A percentile compares a stretch with the other conserved stretches of the same genome.
Evolutionary conservation across 1,284 basidiomycete species (phyloP).

Genomic region (Xerocomus amazonicus): DNA sequence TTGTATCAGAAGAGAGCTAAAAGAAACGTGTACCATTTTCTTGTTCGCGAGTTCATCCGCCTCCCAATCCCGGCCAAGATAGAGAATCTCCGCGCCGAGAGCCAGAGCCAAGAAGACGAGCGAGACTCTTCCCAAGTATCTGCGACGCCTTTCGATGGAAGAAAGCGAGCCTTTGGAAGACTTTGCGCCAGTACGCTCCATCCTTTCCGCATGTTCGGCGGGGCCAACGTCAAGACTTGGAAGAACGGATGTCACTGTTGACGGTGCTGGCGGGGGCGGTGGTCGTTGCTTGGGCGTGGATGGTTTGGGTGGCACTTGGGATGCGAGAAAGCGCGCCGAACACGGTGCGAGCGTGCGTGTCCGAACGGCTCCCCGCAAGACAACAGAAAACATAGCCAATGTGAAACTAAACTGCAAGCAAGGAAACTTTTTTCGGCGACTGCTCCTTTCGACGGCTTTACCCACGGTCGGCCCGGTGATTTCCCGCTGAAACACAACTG

Average conservation of each 20-base stretch:
- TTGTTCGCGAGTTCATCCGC: conserved; percentile 49
- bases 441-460: no score
- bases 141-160: conserved; percentile 66
- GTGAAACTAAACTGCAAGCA: no score
- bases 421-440: no score
- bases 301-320: conserved; percentile 16
- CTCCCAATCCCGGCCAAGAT: conserved; percentile 63
- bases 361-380: conserved; percentile 10
- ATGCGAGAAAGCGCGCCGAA: conserved; percentile 25
- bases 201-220: conserved; percentile 30
- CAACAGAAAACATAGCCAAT: no score
- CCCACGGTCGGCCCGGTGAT: no score
- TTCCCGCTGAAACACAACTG: no score
- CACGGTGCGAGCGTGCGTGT: conserved; percentile 14
- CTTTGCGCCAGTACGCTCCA: conserved; percentile 59
- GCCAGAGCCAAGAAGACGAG: conserved; percentile 53
- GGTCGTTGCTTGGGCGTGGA: conserved; percentile 3
- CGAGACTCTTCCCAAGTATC: conserved; percentile 50
- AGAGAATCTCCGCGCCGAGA: conserved; percentile 42
- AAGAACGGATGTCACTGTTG: conserved; percentile 13
- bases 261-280: conserved; percentile 7
- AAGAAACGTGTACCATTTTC: conserved; percentile 43
- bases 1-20: neutral
- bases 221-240: conserved; percentile 60
- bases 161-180: conserved; percentile 71